Percentiles rank a stretch among this genome's conserved stretches.
Conservation (phyloP, 768 basidiomycete species). For the Amanita brunnescens region DNA sequence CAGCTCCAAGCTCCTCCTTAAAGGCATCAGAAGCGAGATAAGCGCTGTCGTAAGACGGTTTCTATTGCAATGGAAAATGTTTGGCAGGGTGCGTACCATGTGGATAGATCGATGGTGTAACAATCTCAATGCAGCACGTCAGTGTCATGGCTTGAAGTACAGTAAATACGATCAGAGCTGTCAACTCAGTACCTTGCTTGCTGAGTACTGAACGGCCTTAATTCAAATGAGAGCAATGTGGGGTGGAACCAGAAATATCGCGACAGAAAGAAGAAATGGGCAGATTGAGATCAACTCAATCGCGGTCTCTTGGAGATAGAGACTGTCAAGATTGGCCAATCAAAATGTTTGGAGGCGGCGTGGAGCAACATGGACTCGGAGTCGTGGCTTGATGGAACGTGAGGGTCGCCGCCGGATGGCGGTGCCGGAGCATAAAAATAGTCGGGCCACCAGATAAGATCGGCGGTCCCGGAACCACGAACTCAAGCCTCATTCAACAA, state of each 20-base stretch:
- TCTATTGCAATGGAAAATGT: not conserved
- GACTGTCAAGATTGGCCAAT: too few relatives aligned
- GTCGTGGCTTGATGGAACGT: too few relatives aligned
- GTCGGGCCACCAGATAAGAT: not conserved
- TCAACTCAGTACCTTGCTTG: not conserved
- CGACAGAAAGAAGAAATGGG: too few relatives aligned
- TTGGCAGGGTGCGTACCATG: not conserved
- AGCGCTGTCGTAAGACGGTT: not conserved
- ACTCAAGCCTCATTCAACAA: not conserved
- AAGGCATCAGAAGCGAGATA: not conserved
- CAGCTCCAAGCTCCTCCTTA: not conserved
- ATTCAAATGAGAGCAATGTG: too few relatives aligned
- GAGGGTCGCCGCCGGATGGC: not conserved
- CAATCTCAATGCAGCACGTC: too few relatives aligned
- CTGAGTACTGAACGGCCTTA: too few relatives aligned
- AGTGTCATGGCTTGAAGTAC: too few relatives aligned
- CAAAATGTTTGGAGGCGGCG: too few relatives aligned
- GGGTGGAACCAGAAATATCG: too few relatives aligned
- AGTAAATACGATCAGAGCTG: not conserved
- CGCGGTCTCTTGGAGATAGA: too few relatives aligned
- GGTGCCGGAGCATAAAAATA: not conserved
- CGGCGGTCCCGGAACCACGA: not conserved
- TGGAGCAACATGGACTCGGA: too few relatives aligned
- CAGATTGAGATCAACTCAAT: too few relatives aligned
- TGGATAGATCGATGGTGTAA: not conserved